These are phyloP conservation scores for Drechmeria coniospora DNA, from an alignment of 2,329 filamentous ascomycete species.

Conservation along the genomic window DNA sequence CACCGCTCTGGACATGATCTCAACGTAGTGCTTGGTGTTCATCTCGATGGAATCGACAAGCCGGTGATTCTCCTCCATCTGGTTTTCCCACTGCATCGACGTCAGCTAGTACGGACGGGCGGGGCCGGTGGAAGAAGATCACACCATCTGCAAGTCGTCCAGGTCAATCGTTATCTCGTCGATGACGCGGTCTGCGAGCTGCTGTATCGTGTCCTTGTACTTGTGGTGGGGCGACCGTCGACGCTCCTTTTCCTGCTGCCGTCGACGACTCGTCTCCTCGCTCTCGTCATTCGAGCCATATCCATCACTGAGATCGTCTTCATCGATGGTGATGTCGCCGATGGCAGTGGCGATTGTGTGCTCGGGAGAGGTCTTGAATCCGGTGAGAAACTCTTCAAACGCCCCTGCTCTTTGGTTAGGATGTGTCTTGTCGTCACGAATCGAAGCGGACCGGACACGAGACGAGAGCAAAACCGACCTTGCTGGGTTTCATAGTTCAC, in stretches of 20 bases:
- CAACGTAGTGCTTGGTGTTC: conserved; percentile 92
- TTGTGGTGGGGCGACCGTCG: conserved; percentile 54
- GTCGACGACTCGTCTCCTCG: conserved; percentile 40
- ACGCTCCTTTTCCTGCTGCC: conserved; percentile 31
- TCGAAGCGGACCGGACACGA: not conserved
- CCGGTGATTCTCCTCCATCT: conserved; percentile 50
- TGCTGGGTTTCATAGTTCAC: conserved; percentile 85
- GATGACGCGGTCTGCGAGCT: conserved; percentile 64
- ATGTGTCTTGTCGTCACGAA: not conserved
- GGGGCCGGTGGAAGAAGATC: conserved; percentile 12
- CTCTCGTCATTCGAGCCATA: conserved; percentile 86
- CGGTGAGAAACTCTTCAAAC: conserved; percentile 75
- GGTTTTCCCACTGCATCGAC: conserved; percentile 52
- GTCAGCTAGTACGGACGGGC: not conserved
- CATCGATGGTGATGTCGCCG: conserved; percentile 71
- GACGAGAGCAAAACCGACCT: conserved; percentile 33
- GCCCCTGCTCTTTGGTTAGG: conserved; percentile 37
- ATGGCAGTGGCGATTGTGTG: conserved; percentile 66
- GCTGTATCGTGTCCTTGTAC: conserved; percentile 77
- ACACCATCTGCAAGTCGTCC: conserved; percentile 66
- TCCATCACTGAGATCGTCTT: conserved; percentile 74
- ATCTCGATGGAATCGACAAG: conserved; percentile 73
- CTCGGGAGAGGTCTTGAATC: conserved; percentile 69
- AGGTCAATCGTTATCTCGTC: conserved; percentile 75
- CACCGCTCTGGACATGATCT: conserved; percentile 75